Evolutionary conservation across 371 early-diverging fungal genomes (phyloP).

Genomic region (Caulochytrium protostelioides): DNA sequence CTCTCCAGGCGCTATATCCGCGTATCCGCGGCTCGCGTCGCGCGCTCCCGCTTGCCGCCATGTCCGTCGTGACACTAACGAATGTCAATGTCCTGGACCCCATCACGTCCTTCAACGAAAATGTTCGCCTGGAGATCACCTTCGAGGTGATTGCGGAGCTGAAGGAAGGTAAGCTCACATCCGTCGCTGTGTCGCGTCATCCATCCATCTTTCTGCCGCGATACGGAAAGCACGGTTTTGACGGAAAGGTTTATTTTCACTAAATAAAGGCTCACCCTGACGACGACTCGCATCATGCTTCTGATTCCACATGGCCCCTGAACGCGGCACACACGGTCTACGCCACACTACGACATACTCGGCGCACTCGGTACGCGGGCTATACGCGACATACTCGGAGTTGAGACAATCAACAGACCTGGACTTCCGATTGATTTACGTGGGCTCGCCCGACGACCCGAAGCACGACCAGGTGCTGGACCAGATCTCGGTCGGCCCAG

Average conservation of each 20-base stretch:
- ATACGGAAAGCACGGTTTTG: neutral
- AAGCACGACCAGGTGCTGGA: slow-evolving; percentile 83
- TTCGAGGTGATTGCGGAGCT: slow-evolving; percentile 81
- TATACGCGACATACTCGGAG: neutral
- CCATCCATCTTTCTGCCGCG: no score
- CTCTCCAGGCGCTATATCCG: no score
- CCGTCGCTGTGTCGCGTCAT: neutral
- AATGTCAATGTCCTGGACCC: no score
- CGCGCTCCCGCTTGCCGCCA: no score
- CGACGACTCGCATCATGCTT: neutral
- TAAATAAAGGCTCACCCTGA: neutral
- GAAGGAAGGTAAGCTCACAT: slow-evolving; percentile 43
- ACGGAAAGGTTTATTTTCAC: neutral
- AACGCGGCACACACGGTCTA: neutral
- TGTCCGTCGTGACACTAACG: no score
- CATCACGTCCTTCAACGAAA: no score
- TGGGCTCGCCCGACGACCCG: slow-evolving; percentile 61
- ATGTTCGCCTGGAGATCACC: slow-evolving; percentile 92
- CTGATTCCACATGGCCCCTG: neutral
- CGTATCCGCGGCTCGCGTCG: no score
- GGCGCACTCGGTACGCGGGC: neutral
- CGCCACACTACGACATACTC: neutral
- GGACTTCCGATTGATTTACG: slow-evolving; percentile 90
- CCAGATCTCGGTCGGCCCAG: slow-evolving; percentile 83
- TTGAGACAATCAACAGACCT: slow-evolving; percentile 55